Base-by-base conservation (phyloP, 768 basidiomycete species). In the Lactarius trivialis region DNA sequence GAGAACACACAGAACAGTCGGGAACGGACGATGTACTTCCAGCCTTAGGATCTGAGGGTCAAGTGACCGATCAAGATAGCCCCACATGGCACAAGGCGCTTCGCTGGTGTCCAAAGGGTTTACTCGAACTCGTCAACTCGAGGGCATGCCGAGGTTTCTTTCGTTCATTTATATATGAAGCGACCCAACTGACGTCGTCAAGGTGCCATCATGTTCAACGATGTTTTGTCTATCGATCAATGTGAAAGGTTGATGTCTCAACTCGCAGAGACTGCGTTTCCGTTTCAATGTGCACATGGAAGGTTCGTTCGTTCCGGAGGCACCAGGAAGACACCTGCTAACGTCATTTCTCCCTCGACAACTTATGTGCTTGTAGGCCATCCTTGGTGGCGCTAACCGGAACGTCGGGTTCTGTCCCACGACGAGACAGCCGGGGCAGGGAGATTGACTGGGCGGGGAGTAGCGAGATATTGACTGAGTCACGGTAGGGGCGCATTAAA, bases 141-240 rank as follows among this genome's bases (percentile, higher is more conserved):
- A 95, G 93, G 75, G 97, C 97, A 26, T 99, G 97, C 70, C 80
- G 97, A 76, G 95, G 96, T 88, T 70, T 51, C 37, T 1, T 48
- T 24, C 26, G 3, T 26, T 55, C 39, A n/a, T 52, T 32, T 21
- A 53, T 21, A 55, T 48, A 32, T 55, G 14, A 48, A 17, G 51
- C 36, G 52, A 61, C 37, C 49, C 54, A 9, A 36, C 48, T 50
- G 56, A 15, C 34, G 34, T 9, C 21, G 30, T 17, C 19, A 71
- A 97, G 94, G 95, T 56, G 95, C 96, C 3, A 91, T 97, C 73
- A 97, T 98, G 93, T 97, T 97, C 78, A 95, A 95, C 67, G 95
- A 98, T 71, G 61, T 78, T 0, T 77, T 99, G 54, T 82, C 77
- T 15, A 58, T 75, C 7, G 78, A 78, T 37, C 92, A 97, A 70